These are phyloP conservation scores for Gnetum montanum DNA, from an alignment of 75 land plant genomes.

Conservation along the genomic window DNA sequence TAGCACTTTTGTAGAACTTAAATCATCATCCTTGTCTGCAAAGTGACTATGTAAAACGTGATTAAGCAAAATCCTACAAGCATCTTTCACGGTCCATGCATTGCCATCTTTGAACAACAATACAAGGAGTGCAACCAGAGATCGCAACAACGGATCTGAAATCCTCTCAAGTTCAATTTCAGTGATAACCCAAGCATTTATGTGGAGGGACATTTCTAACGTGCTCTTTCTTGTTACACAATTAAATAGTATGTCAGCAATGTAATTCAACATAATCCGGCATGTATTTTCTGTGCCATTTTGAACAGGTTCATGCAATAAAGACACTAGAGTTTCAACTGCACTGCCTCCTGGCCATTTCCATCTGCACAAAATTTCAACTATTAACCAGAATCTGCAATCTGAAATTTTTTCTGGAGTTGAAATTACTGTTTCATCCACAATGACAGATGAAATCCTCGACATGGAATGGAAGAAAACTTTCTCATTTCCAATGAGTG, in stretches of 20 bases:
- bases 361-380: slow-evolving; percentile 92
- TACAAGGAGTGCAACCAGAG: slow-evolving; percentile 43
- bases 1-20: slow-evolving; percentile 41
- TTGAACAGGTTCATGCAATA: slow-evolving; percentile 36
- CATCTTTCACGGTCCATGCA: slow-evolving; percentile 34
- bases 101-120: slow-evolving; percentile 23
- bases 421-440: slow-evolving; percentile 1
- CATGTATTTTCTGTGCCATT: slow-evolving; percentile 2
- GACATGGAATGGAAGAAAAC: slow-evolving; percentile 27
- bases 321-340: slow-evolving; percentile 44
- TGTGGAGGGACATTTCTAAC: slow-evolving; percentile 1
- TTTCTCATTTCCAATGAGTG: slow-evolving; percentile 39
- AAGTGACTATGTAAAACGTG: too few relatives aligned
- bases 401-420: neutral
- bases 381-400: slow-evolving; percentile 66
- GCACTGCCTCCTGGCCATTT: slow-evolving; percentile 77
- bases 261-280: slow-evolving; percentile 25
- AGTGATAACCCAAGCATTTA: slow-evolving; percentile 20
- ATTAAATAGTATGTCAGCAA: slow-evolving; percentile 38
- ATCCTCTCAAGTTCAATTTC: slow-evolving; percentile 25
- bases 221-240: slow-evolving; percentile 30
- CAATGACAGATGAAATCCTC: neutral
- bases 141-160: slow-evolving; percentile 57
- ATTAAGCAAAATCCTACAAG: slow-evolving; percentile 25
- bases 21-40: too few relatives aligned